phyloP scores from a whole-genome alignment of 495 filamentous ascomycete genomes.

The Bathelium albidoporum region DNA sequence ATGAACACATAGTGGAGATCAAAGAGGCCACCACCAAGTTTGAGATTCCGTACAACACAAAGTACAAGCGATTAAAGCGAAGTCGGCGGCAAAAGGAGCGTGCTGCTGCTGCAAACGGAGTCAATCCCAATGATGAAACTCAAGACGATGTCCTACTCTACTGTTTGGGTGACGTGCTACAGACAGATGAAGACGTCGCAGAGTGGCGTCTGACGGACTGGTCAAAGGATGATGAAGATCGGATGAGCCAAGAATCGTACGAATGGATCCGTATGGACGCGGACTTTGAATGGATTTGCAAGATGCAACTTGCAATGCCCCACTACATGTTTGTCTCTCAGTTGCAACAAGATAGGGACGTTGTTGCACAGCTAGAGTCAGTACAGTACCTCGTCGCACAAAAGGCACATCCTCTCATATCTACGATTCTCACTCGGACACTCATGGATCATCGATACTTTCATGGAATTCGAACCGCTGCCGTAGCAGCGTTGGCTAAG shows the following conservation, averaged over 20 bases:
- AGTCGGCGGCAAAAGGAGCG: constrained; percentile 81
- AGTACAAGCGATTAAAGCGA: constrained; percentile 94
- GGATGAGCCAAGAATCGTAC: constrained; percentile 92
- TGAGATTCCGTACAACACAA: constrained; percentile 97
- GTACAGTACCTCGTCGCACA: constrained; percentile 51
- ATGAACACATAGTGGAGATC: constrained; percentile 96
- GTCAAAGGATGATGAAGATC: constrained; percentile 71
- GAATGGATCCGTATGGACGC: constrained; percentile 98
- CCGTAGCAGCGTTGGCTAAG: constrained; percentile 60
- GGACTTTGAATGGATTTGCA: constrained; percentile 96
- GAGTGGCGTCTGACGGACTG: constrained; percentile 84
- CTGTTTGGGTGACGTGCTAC: constrained; percentile 83
- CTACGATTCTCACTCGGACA: constrained; percentile 77
- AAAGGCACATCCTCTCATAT: constrained; percentile 59
- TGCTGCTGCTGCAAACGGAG: constrained; percentile 48
- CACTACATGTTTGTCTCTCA: constrained; percentile 97
- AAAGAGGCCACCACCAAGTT: constrained; percentile 71
- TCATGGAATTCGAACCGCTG: constrained; percentile 77
- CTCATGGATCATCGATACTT: constrained; percentile 89
- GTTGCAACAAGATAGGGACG: constrained; percentile 92
- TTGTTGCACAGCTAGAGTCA: constrained; percentile 85
- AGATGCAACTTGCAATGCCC: constrained; percentile 66
- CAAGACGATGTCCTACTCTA: constrained; percentile 84
- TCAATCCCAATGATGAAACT: constrained; percentile 51
- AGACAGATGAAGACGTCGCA: constrained; percentile 65